Conservation (phyloP, 495 filamentous ascomycete species). For the Aspergillus panamensis region DNA sequence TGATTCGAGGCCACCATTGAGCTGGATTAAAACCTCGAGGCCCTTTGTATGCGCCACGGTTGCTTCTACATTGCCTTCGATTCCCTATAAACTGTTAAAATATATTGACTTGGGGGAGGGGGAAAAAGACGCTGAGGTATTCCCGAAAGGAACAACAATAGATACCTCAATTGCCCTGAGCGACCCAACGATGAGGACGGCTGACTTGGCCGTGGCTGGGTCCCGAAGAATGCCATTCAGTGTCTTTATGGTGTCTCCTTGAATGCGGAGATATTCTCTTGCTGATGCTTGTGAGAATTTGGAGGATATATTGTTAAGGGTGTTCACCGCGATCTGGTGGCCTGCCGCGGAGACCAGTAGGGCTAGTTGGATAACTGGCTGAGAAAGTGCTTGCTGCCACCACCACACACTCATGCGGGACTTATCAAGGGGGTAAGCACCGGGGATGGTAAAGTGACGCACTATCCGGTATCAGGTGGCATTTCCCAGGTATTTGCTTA, state of each 20-base stretch:
- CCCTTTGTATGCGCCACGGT: slow-evolving; percentile 1
- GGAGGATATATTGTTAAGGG: background rate
- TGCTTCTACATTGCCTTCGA: slow-evolving; percentile 1
- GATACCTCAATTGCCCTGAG: slow-evolving; percentile 3
- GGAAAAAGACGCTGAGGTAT: background rate
- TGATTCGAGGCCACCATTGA: background rate
- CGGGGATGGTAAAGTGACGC: slow-evolving; percentile 2
- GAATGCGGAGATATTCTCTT: background rate
- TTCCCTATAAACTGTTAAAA: background rate
- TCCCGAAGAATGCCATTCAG: background rate
- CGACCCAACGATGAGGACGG: slow-evolving; percentile 6
- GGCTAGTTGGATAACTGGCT: slow-evolving; percentile 5
- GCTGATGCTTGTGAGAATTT: background rate
- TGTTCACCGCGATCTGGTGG: slow-evolving; percentile 5
- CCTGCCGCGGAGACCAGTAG: slow-evolving; percentile 4
- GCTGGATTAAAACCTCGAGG: background rate
- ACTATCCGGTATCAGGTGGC: background rate
- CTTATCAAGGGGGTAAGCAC: slow-evolving; percentile 3
- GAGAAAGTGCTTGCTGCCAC: slow-evolving; percentile 8
- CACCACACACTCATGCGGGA: slow-evolving; percentile 7
- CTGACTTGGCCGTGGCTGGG: background rate
- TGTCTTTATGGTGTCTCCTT: slow-evolving; percentile 5
- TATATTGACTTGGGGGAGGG: background rate
- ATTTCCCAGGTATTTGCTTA: background rate
- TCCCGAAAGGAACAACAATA: background rate